A percentile compares a stretch with the other conserved stretches of the same genome.
These are phyloP conservation scores for Lodderomyces pseudojiufengensis DNA, from an alignment of 1,139 yeast species.

Conservation along the genomic window DNA sequence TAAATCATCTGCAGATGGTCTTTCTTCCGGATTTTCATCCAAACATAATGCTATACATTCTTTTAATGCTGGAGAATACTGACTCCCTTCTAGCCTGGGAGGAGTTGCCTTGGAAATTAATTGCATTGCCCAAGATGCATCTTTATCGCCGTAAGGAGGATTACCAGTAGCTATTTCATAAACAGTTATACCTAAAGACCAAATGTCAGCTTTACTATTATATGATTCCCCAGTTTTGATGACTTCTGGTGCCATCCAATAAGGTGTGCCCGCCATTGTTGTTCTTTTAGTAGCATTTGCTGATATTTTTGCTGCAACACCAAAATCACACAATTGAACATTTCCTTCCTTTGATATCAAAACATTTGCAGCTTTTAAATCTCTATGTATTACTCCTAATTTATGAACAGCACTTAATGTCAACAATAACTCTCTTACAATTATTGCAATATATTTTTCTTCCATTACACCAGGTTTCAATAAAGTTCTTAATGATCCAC, in stretches of 20 bases:
- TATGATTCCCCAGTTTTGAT: slow-evolving; percentile 88
- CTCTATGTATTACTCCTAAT: slow-evolving; percentile 91
- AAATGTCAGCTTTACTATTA: slow-evolving; percentile 82
- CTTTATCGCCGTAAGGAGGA: slow-evolving; percentile 96
- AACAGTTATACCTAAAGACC: slow-evolving; percentile 92
- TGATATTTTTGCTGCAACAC: slow-evolving; percentile 92
- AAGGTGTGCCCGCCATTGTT: slow-evolving; percentile 98
- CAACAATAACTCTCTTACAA: slow-evolving; percentile 72
- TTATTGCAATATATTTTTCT: slow-evolving; percentile 76
- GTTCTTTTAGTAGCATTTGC: slow-evolving; percentile 77
- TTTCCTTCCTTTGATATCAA: slow-evolving; percentile 84
- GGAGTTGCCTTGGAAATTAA: slow-evolving; percentile 90
- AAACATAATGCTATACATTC: slow-evolving; percentile 89
- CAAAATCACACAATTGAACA: slow-evolving; percentile 93
- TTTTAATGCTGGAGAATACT: slow-evolving; percentile 69
- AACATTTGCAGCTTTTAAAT: slow-evolving; percentile 93
- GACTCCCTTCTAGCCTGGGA: slow-evolving; percentile 89
- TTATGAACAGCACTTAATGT: slow-evolving; percentile 83
- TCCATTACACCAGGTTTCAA: slow-evolving; percentile 86
- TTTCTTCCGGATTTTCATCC: slow-evolving; percentile 87
- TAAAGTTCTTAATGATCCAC: slow-evolving; percentile 88
- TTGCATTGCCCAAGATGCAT: slow-evolving; percentile 93
- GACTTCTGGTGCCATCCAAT: slow-evolving; percentile 99
- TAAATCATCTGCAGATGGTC: slow-evolving; percentile 85
- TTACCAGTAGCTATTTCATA: slow-evolving; percentile 96